Conservation (phyloP, 768 basidiomycete species). For the Termitomyces sp. region DNA sequence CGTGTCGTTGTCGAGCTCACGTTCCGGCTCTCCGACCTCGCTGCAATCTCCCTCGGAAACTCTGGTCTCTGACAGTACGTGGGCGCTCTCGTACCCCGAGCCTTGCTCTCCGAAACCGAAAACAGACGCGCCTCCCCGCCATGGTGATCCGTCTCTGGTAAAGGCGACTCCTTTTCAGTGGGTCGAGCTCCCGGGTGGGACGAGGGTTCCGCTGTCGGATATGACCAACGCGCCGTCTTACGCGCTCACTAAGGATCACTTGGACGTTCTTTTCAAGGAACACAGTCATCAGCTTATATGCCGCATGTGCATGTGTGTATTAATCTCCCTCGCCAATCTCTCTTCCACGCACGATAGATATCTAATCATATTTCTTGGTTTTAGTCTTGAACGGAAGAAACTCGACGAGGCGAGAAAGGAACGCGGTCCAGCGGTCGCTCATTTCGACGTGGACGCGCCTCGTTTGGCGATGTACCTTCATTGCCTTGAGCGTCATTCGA, state of each 20-base stretch:
- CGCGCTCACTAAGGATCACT: not conserved
- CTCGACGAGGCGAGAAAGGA: not conserved
- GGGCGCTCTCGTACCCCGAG: not conserved
- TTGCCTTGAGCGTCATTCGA: not conserved
- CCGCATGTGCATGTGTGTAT: constrained; percentile 6
- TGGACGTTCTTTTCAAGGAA: not conserved
- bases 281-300: not conserved
- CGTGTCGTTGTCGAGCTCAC: not conserved
- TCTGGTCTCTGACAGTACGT: not conserved
- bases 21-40: not conserved
- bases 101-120: not conserved
- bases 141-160: not conserved
- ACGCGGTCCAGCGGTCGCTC: not conserved
- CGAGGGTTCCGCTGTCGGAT: not conserved
- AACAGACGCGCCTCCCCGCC: not conserved
- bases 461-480: not conserved
- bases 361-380: not conserved
- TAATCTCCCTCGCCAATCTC: not conserved
- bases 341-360: not conserved
- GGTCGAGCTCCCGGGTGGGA: not conserved
- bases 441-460: not conserved
- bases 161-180: not conserved
- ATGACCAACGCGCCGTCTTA: not conserved
- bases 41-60: not conserved
- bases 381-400: constrained; percentile 2